phyloP scores from a whole-genome alignment of 768 basidiomycete genomes.

The Tylopilus rubrobrunneus region DNA sequence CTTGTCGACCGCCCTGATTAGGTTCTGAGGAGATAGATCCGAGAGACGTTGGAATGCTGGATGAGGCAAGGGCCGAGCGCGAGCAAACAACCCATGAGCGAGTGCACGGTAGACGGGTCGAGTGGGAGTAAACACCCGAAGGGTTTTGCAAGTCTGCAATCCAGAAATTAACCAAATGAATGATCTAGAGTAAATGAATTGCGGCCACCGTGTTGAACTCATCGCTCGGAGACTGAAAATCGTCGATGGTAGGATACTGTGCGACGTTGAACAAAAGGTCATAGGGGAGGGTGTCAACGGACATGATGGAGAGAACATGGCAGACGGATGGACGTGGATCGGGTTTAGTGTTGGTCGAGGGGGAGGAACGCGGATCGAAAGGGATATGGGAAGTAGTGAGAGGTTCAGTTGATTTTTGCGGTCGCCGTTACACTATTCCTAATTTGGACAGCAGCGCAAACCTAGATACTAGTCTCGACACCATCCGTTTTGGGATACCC shows the following conservation, averaged over 20 bases:
- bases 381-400: constrained; percentile 11
- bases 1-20: constrained; percentile 60
- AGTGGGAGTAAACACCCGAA: constrained; percentile 58
- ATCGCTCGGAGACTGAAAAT: constrained; percentile 64
- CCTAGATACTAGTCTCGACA: too few relatives aligned
- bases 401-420: constrained; percentile 5
- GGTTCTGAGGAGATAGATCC: constrained; percentile 59
- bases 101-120: constrained; percentile 66
- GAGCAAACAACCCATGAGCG: constrained; percentile 55
- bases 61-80: constrained; percentile 66
- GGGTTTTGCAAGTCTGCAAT: constrained; percentile 55
- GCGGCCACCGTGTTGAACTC: constrained; percentile 27
- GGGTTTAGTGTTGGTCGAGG: background rate
- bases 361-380: constrained; percentile 10
- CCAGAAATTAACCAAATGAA: background rate
- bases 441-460: constrained; percentile 4
- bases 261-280: constrained; percentile 69
- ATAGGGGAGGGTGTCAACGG: constrained; percentile 52
- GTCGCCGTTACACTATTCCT: constrained; percentile 4
- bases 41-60: constrained; percentile 65
- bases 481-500: too few relatives aligned
- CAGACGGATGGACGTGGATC: constrained; percentile 6
- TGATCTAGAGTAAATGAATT: background rate
- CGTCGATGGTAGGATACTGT: constrained; percentile 53
- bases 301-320: constrained; percentile 15